Evolutionary conservation across 192 early-diverging fungal species (phyloP).

Genomic region (Paraglomus brasilianum): DNA sequence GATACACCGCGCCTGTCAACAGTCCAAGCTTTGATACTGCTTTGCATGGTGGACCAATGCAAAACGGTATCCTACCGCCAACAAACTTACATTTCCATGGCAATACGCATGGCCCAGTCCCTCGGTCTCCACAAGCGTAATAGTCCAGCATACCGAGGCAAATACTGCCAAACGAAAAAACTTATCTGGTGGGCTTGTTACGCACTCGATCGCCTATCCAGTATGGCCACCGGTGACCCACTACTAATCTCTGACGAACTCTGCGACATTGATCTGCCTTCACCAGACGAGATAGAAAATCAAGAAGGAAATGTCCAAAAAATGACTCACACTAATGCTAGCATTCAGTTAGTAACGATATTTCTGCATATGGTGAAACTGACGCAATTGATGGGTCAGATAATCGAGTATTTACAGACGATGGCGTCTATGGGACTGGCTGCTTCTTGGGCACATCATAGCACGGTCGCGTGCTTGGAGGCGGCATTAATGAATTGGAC

Average conservation of each 20-base stretch:
- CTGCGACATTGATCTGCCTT: conserved; percentile 30
- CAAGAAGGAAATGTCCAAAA: neutral
- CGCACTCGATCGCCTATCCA: conserved; percentile 21
- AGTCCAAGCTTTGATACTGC: conserved; percentile 41
- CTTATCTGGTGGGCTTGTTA: conserved; percentile 29
- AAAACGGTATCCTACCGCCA: conserved; percentile 39
- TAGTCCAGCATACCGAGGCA: conserved; percentile 3
- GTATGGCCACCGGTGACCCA: conserved; percentile 50
- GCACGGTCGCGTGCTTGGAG: conserved; percentile 42
- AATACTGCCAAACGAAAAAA: conserved; percentile 29
- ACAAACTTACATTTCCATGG: conserved; percentile 44
- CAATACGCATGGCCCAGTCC: conserved; percentile 47
- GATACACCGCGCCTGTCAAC: conserved; percentile 45
- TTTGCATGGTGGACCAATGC: conserved; percentile 43
- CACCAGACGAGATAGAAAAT: conserved; percentile 19
- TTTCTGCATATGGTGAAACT: conserved; percentile 52
- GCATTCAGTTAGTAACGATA: conserved; percentile 16
- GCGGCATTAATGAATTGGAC: conserved; percentile 42
- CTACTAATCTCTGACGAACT: conserved; percentile 42
- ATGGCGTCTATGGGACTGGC: neutral
- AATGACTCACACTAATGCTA: neutral
- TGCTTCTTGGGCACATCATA: conserved; percentile 38
- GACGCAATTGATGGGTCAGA: conserved; percentile 46
- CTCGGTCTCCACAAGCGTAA: conserved; percentile 40
- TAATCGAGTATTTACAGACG: conserved; percentile 45